Base-by-base conservation (phyloP, 768 basidiomycete species). In the Rhizopogon vesiculosus region DNA sequence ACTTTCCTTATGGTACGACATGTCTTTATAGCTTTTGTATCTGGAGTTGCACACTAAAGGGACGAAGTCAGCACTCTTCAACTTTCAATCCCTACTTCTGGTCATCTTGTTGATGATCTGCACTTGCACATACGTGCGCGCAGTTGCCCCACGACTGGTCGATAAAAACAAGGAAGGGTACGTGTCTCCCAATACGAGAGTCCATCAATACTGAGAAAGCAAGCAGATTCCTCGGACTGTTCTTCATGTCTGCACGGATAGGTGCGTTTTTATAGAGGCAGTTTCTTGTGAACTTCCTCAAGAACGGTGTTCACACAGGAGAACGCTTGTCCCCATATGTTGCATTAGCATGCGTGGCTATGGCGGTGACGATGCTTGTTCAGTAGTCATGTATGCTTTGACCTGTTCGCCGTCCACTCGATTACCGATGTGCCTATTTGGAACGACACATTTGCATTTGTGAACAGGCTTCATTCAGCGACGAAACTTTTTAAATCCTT, bases 251-350 rank as follows among this genome's bases (percentile, higher is more conserved):
- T 48, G 96, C 97, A 10, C 81, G 97, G 50, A 93, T 99, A 77
- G 97, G 94, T 93, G 65, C 56, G 82, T 71, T 2, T 2, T n/a
- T 5, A 50, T 12, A n/a, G 49, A 22, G 22, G 33, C 25, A 5
- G 42, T 16, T 55, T 51, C 10, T 42, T 44, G 39, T 29, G 22
- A 18, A n/a, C 42, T 18, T 38, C 16, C 41, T 57, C 6, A 45
- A 48, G 56, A 51, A 38, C 40, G 19, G 18, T 55, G 39, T 43
- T 1, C 31, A 29, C 10, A 29, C 69, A 97, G 94, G 96, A 50
- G 97, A 98, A 71, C 82, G 97, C 18, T 74, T 99, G 44, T 98
- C 96, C 29, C 97, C 96, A 40, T 98, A 98, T 63, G 97, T 99
- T 15, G 87, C 90, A 6, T 69, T 99, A 13, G 93, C 96, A 15